Evolutionary conservation across 2,329 filamentous ascomycete genomes (phyloP).

Genomic region (Mycogone perniciosa): DNA sequence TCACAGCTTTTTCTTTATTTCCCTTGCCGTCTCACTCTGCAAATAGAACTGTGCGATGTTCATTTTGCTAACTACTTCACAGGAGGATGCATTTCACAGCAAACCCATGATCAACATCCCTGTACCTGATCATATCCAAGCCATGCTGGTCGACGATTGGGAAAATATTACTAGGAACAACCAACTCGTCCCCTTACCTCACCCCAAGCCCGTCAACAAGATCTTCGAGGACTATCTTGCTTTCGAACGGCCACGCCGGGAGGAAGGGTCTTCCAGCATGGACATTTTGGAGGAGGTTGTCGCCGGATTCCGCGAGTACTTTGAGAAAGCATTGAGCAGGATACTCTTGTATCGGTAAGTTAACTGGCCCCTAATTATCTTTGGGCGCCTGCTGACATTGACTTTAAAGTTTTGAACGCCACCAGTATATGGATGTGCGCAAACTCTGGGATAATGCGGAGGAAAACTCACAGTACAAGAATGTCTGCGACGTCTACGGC

Average conservation of each 20-base stretch:
- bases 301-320: conserved; percentile 83
- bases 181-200: conserved; percentile 79
- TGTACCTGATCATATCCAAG: conserved; percentile 85
- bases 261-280: conserved; percentile 60
- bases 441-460: conserved; percentile 60
- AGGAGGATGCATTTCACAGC: conserved; percentile 85
- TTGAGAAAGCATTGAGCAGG: conserved; percentile 81
- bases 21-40: neutral
- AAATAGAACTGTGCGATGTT: neutral
- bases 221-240: conserved; percentile 77
- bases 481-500: conserved; percentile 77
- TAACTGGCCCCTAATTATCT: neutral
- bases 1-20: neutral
- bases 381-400: conserved; percentile 13
- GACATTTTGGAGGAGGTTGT: conserved; percentile 89
- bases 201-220: conserved; percentile 63
- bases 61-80: conserved; percentile 15
- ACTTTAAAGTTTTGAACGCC: conserved; percentile 70
- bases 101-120: conserved; percentile 80
- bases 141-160: conserved; percentile 94
- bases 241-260: conserved; percentile 61
- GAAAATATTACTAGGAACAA: conserved; percentile 96
- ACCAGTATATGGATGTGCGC: conserved; percentile 75
- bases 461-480: conserved; percentile 62
- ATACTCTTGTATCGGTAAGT: conserved; percentile 74